Percentiles rank a stretch among this genome's conserved stretches.
Evolutionary conservation across 495 filamentous ascomycete genomes (phyloP).

Genomic region (Xylaria venustula): DNA sequence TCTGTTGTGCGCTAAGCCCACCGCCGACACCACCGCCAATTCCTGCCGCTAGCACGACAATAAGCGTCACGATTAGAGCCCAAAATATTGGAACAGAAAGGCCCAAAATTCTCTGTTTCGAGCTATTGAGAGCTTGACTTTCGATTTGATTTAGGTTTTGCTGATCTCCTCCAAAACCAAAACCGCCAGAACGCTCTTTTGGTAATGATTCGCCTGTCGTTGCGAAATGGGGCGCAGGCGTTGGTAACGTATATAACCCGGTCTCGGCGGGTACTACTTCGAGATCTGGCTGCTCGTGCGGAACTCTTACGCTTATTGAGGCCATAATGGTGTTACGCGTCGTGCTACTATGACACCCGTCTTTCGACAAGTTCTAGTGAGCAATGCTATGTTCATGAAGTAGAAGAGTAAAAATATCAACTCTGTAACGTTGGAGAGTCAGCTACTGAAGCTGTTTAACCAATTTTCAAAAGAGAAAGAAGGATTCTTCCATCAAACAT

Average conservation of each 20-base stretch:
- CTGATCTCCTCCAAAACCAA: constrained; percentile 7
- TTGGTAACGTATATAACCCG: constrained; percentile 19
- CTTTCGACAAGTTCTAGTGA: too few species aligned
- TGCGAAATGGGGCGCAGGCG: neutral
- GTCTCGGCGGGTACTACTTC: constrained; percentile 25
- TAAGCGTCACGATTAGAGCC: constrained; percentile 23
- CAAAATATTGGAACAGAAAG: constrained; percentile 34
- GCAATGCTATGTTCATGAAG: too few species aligned
- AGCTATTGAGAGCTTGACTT: neutral
- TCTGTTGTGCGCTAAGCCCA: constrained; percentile 23
- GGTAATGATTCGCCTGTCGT: constrained; percentile 8
- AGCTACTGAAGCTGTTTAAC: too few species aligned
- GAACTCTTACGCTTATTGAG: neutral
- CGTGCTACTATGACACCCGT: neutral
- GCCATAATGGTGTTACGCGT: neutral
- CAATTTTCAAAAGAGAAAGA: too few species aligned
- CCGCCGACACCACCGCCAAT: constrained; percentile 36
- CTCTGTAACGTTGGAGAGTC: too few species aligned
- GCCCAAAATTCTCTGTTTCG: constrained; percentile 20
- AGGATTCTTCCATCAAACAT: too few species aligned
- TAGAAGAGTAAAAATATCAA: too few species aligned
- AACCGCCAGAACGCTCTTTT: neutral
- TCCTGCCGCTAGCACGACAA: constrained; percentile 28
- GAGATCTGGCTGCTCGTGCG: constrained; percentile 8
- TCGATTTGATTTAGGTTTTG: neutral